A percentile compares a stretch with the other conserved stretches of the same genome.
phyloP scores from a whole-genome alignment of 169 alveolate genomes.

The Blepharisma undulans region DNA sequence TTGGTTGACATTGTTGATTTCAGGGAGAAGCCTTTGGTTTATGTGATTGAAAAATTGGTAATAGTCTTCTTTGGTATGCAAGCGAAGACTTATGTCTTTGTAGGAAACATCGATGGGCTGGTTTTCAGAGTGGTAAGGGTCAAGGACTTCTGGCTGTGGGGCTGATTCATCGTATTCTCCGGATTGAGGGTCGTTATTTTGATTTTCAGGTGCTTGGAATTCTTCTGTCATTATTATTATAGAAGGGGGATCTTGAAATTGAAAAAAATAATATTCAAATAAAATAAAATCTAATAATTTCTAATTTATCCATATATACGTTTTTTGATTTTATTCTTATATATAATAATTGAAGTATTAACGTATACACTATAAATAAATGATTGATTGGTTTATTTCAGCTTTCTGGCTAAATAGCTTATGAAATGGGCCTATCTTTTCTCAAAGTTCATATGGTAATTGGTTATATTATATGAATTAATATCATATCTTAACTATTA shows the following conservation, averaged over 20 bases:
- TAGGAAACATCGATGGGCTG: not conserved
- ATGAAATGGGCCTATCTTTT: too few relatives aligned
- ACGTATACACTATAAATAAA: too few relatives aligned
- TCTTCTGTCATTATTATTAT: not conserved
- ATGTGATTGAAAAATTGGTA: constrained; percentile 10
- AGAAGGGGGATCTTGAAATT: not conserved
- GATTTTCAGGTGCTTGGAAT: not conserved
- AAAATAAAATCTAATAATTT: too few relatives aligned
- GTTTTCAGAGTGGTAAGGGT: not conserved
- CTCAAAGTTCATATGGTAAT: too few relatives aligned
- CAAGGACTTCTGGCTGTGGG: not conserved
- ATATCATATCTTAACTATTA: too few relatives aligned
- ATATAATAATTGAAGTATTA: too few relatives aligned
- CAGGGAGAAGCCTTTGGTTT: constrained; percentile 6
- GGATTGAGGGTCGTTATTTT: not conserved
- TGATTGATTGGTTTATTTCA: too few relatives aligned
- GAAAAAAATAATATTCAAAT: too few relatives aligned
- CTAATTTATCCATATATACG: too few relatives aligned
- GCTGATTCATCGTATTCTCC: not conserved
- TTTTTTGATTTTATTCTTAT: too few relatives aligned
- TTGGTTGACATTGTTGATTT: not conserved
- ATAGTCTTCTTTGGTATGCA: not conserved
- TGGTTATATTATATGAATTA: too few relatives aligned
- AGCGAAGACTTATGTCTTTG: constrained; percentile 2
- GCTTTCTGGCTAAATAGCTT: too few relatives aligned